Evolutionary conservation across 208 protist species (phyloP), one percentile per base, ranked within the genome.

Genomic region (Herpetomonas samuelpessoai): DNA sequence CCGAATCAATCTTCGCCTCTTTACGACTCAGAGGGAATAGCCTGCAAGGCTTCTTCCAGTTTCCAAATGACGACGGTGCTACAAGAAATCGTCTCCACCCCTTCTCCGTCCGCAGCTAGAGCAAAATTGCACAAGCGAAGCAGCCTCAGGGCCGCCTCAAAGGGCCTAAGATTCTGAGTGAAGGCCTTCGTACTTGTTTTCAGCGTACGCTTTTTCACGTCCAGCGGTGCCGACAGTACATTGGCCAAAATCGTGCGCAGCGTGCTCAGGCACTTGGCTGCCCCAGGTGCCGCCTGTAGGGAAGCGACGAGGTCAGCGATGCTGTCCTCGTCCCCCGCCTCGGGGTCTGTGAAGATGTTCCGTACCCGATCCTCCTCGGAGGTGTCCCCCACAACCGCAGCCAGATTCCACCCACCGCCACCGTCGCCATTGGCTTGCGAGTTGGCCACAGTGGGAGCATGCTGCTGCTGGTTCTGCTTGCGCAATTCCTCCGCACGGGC

Each of bases 121-220:
- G 84, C 74, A 54, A 95, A 95, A 24, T 81, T 76, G 62, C 78
- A 86, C 55, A 57, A 66, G 2, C 73, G 84, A 30, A 95, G 53
- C 12, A 95, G 58, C 57, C 64, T 29, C 52, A 83, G 55, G 6
- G 88, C 80, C 1, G 62, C 68, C 10, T 60, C 62, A 1, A 91
- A 41, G 19, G 83, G 76, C 16, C 68, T 22, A 27, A 95, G 44
- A 28, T 65, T 66, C 2, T 74, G 73, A n/a, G 58, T 54, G 53
- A 95, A 91, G 18, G 63, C 51, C 45, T 73, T 83, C 25, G 80
- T 86, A 0, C 68, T 74, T 25, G 79, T 81, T 35, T 73, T 70
- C 30, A 95, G 57, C 19, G 78, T 85, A 12, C 88, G 81, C 62
- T 81, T 84, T 45, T 81, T 81, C 10, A 47, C 70, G 28, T 92